A percentile compares a stretch with the other conserved stretches of the same genome.
phyloP scores from a whole-genome alignment of 2,329 filamentous ascomycete genomes.

The Dothiorella sarmentorum region DNA sequence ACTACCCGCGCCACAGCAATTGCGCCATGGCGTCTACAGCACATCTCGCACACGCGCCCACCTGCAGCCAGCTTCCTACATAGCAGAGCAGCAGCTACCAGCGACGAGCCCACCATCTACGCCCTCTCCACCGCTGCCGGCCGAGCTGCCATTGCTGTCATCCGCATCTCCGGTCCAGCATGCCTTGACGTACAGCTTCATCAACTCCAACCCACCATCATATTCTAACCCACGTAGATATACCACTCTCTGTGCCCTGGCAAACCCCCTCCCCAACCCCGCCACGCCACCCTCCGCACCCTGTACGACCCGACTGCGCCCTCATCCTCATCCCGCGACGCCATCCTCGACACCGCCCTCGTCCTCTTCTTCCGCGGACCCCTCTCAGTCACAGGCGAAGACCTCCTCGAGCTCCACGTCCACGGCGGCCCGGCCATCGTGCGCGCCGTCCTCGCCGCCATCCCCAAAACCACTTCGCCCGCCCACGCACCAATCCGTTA shows the following conservation, averaged over 20 bases:
- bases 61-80: background rate
- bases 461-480: constrained; percentile 50
- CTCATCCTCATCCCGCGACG: constrained; percentile 36
- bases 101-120: constrained; percentile 66
- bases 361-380: constrained; percentile 80
- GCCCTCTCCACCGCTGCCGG: constrained; percentile 85
- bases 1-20: background rate
- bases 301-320: constrained; percentile 57
- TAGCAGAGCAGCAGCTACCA: background rate
- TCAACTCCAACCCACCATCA: background rate
- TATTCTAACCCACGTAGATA: constrained; percentile 48
- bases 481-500: constrained; percentile 61
- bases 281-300: constrained; percentile 68
- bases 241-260: constrained; percentile 61
- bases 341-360: constrained; percentile 71
- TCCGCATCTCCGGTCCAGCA: constrained; percentile 78
- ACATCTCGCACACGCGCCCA: background rate
- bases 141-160: constrained; percentile 83
- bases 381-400: constrained; percentile 84
- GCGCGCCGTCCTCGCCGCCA: constrained; percentile 76
- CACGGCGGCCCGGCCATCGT: constrained; percentile 89
- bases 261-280: constrained; percentile 53
- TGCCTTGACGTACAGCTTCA: constrained; percentile 58
- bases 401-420: constrained; percentile 89
- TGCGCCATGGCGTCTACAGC: background rate